Conservation (phyloP, 805 yeast genomes). For the Suhomyces kilbournensis region DNA sequence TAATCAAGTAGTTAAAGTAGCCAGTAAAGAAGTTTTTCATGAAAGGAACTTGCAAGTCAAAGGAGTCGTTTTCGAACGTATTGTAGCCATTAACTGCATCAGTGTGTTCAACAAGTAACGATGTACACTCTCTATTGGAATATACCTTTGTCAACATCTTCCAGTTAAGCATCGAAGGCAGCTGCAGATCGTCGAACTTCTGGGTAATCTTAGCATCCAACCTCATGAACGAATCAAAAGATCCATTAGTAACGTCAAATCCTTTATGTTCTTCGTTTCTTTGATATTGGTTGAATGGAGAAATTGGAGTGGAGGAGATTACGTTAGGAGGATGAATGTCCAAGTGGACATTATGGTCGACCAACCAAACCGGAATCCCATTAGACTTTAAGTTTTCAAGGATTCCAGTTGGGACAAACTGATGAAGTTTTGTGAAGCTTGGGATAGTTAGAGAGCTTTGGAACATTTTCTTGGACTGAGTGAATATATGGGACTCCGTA, state of each 20-base stretch:
- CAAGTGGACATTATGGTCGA: conserved; percentile 7
- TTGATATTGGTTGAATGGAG: conserved; percentile 9
- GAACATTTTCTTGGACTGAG: conserved; percentile 1
- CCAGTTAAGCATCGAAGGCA: conserved; percentile 25
- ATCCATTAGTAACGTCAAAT: conserved; percentile 17
- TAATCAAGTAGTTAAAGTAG: conserved; percentile 30
- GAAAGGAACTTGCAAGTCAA: conserved; percentile 34
- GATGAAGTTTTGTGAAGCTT: not conserved
- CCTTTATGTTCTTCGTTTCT: not conserved
- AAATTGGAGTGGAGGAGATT: conserved; percentile 16
- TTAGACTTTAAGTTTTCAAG: conserved; percentile 3
- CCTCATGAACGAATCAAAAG: conserved; percentile 23
- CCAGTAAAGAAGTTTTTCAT: conserved; percentile 40
- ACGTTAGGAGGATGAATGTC: conserved; percentile 1
- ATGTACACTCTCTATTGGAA: conserved; percentile 10
- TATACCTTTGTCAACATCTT: conserved; percentile 26
- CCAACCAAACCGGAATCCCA: conserved; percentile 18
- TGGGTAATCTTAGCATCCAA: conserved; percentile 13
- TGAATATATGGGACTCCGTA: conserved; percentile 2
- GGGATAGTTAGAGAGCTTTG: not conserved
- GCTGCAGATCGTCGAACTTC: not conserved
- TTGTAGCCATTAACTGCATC: conserved; percentile 35
- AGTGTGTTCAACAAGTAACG: conserved; percentile 18
- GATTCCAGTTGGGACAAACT: not conserved
- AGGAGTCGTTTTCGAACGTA: conserved; percentile 12